Conservation (phyloP, 2,329 filamentous ascomycete species). For the Cylindrodendrum hubeiense region DNA sequence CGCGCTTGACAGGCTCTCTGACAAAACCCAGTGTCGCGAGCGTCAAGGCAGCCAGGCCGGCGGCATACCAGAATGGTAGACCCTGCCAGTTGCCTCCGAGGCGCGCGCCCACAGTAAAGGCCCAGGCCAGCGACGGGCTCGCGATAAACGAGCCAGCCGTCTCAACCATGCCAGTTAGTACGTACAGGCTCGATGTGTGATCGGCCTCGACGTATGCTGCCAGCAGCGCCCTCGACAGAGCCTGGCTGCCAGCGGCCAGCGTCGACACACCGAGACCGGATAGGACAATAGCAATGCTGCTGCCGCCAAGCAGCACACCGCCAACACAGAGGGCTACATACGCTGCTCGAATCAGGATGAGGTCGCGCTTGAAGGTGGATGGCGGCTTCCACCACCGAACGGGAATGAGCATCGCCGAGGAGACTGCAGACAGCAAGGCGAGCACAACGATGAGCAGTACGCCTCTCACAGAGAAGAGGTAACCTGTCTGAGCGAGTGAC, state of each 20-base stretch:
- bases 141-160: background rate
- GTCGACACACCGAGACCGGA: background rate
- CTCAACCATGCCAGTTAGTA: constrained; percentile 4
- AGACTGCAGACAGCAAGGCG: background rate
- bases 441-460: constrained; percentile 2
- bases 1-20: background rate
- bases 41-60: background rate
- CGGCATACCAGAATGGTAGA: constrained; percentile 3
- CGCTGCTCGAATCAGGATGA: background rate
- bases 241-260: background rate
- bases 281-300: background rate
- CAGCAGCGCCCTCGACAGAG: background rate
- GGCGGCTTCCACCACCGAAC: background rate
- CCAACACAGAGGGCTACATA: background rate
- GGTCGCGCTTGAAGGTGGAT: background rate
- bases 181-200: constrained; percentile 1
- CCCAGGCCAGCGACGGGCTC: constrained; percentile 2
- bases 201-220: constrained; percentile 3
- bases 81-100: background rate
- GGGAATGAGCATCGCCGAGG: background rate
- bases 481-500: background rate
- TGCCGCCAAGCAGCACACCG: background rate
- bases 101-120: background rate
- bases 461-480: background rate
- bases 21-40: background rate